These are phyloP conservation scores for Phoma sp. DNA, from an alignment of 2,329 filamentous ascomycete species.

Conservation along the genomic window DNA sequence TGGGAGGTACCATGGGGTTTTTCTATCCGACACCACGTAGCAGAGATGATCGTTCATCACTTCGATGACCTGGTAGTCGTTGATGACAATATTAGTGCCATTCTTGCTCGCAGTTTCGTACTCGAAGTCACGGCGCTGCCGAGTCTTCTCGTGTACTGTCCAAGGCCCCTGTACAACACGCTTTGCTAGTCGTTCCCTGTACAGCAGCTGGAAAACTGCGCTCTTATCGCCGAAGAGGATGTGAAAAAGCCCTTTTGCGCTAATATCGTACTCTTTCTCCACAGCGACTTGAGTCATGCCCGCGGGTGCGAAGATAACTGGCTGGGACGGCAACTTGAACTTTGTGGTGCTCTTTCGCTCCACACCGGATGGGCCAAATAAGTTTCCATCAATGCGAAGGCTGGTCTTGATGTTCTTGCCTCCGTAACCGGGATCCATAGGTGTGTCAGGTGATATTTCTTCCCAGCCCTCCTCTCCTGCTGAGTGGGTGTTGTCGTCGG, in stretches of 20 bases:
- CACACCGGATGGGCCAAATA: slow-evolving; percentile 56
- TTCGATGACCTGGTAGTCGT: slow-evolving; percentile 87
- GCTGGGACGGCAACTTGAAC: slow-evolving; percentile 79
- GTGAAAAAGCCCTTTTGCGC: slow-evolving; percentile 92
- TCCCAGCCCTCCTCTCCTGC: slow-evolving; percentile 91
- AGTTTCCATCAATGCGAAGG: slow-evolving; percentile 67
- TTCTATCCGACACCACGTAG: slow-evolving; percentile 69
- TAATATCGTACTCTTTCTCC: slow-evolving; percentile 86
- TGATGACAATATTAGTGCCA: slow-evolving; percentile 59
- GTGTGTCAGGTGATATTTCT: slow-evolving; percentile 68
- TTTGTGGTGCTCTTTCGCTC: slow-evolving; percentile 64
- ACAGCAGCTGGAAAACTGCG: slow-evolving; percentile 88
- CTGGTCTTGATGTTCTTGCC: slow-evolving; percentile 61
- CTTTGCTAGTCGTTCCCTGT: slow-evolving; percentile 66
- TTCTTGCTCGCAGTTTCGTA: slow-evolving; percentile 70
- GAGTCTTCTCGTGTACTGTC: slow-evolving; percentile 71
- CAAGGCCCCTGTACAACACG: slow-evolving; percentile 84
- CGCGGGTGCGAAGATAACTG: slow-evolving; percentile 82
- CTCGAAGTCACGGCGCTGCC: slow-evolving; percentile 77
- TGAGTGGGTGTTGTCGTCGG: slow-evolving; percentile 60
- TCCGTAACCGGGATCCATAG: slow-evolving; percentile 61
- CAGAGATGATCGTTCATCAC: slow-evolving; percentile 63
- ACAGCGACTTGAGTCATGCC: slow-evolving; percentile 77
- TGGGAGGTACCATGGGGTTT: slow-evolving; percentile 82
- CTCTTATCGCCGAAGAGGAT: slow-evolving; percentile 97